A percentile compares a stretch with the other conserved stretches of the same genome.
These are phyloP conservation scores for Carex littledalei DNA, from an alignment of 176 grass and related monocot species.

Conservation along the genomic window DNA sequence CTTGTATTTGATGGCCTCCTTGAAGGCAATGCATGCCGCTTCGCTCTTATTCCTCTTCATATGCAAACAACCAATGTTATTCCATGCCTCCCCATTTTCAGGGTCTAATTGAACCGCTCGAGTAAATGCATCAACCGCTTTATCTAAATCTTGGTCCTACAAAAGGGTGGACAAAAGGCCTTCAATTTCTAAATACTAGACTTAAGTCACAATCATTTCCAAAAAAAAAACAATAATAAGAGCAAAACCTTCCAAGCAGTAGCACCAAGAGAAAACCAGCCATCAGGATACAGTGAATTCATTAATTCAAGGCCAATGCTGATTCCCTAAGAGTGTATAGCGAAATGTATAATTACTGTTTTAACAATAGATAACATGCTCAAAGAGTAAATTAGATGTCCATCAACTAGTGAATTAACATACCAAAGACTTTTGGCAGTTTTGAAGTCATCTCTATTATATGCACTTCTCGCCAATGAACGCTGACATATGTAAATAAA, in stretches of 20 bases:
- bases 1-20: slow-evolving; percentile 93
- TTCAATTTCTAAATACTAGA: slow-evolving; percentile 3
- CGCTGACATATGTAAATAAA: slow-evolving; percentile 39
- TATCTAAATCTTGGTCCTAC: slow-evolving; percentile 82
- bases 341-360: not conserved
- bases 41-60: slow-evolving; percentile 83
- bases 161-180: slow-evolving; percentile 10
- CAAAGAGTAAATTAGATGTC: slow-evolving; percentile 21
- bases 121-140: slow-evolving; percentile 90
- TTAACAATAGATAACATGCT: slow-evolving; percentile 16
- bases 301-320: slow-evolving; percentile 83
- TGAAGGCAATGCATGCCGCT: slow-evolving; percentile 82
- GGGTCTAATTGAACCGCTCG: slow-evolving; percentile 93
- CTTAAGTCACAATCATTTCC: not conserved
- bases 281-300: slow-evolving; percentile 89
- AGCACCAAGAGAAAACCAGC: slow-evolving; percentile 92
- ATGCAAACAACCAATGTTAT: slow-evolving; percentile 96
- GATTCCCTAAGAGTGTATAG: slow-evolving; percentile 55
- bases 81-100: slow-evolving; percentile 98
- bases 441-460: slow-evolving; percentile 72
- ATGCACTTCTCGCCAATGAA: slow-evolving; percentile 77
- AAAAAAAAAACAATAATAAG: slow-evolving; percentile 10
- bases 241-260: slow-evolving; percentile 72
- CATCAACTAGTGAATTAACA: slow-evolving; percentile 13
- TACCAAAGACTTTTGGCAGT: slow-evolving; percentile 84